Percentiles rank a stretch among this genome's conserved stretches.
phyloP scores from a whole-genome alignment of 768 basidiomycete genomes.

The Suillus hirtellus region DNA sequence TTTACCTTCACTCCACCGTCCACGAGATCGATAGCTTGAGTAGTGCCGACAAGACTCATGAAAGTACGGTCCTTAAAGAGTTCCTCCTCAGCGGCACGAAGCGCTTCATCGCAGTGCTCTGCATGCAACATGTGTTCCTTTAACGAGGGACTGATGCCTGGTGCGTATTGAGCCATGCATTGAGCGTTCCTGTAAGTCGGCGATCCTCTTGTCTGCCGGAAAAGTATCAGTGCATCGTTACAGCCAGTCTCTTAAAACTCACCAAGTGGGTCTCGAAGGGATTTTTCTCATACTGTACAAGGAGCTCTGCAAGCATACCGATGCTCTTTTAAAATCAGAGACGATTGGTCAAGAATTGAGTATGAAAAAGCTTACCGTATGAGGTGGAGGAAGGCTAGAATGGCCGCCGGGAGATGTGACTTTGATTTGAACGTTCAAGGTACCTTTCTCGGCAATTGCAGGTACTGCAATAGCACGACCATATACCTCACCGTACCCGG shows the following conservation, averaged over 20 bases:
- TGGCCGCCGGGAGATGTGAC: conserved; percentile 74
- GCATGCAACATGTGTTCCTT: conserved; percentile 44
- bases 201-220: conserved; percentile 50
- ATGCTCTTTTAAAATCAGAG: conserved; percentile 52
- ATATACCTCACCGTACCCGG: conserved; percentile 4
- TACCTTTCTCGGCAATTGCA: conserved; percentile 73
- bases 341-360: conserved; percentile 4
- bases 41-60: conserved; percentile 59
- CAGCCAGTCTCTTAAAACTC: conserved; percentile 24
- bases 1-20: conserved; percentile 73
- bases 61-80: conserved; percentile 16
- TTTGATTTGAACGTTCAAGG: conserved; percentile 56
- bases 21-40: conserved; percentile 76
- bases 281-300: conserved; percentile 68
- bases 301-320: conserved; percentile 71
- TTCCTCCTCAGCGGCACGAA: conserved; percentile 10
- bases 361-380: conserved; percentile 52
- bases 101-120: conserved; percentile 18
- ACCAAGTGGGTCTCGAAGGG: conserved; percentile 58
- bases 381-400: conserved; percentile 73
- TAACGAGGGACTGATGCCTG: conserved; percentile 48
- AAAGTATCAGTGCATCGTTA: not conserved
- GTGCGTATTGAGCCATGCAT: conserved; percentile 66
- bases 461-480: conserved; percentile 48
- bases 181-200: conserved; percentile 61